Evolutionary conservation across 108 stramenopile species (phyloP).

Genomic region (Skeletonema marinoi): DNA sequence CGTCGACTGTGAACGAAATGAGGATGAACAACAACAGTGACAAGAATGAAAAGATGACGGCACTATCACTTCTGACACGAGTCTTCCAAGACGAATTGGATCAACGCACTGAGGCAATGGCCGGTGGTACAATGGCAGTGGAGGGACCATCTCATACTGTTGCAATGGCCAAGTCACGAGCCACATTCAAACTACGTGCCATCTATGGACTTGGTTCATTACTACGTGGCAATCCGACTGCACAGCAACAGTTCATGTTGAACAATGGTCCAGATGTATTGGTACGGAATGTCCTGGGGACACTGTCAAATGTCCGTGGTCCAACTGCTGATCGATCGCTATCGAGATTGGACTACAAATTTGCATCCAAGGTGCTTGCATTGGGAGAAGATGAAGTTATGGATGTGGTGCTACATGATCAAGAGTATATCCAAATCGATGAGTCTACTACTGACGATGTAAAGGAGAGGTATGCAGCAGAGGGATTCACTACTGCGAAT

Average conservation of each 20-base stretch:
- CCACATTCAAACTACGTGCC: conserved; percentile 36
- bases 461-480: neutral
- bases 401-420: conserved; percentile 53
- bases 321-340: neutral
- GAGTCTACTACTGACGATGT: neutral
- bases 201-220: conserved; percentile 78
- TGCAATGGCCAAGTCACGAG: neutral
- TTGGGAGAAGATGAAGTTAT: conserved; percentile 60
- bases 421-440: conserved; percentile 16
- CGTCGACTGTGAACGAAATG: neutral
- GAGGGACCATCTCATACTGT: conserved; percentile 7
- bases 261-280: conserved; percentile 43
- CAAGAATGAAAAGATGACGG: neutral
- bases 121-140: conserved; percentile 35
- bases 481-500: conserved; percentile 6
- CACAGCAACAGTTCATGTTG: conserved; percentile 57
- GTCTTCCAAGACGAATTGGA: conserved; percentile 14
- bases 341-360: conserved; percentile 47
- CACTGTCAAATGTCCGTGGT: conserved; percentile 21
- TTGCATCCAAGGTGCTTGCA: conserved; percentile 54
- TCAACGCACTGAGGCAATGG: conserved; percentile 35
- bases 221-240: conserved; percentile 70
- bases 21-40: neutral
- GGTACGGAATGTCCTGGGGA: conserved; percentile 22
- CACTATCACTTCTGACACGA: conserved; percentile 6